These are phyloP conservation scores for Hemisphaericaspora xylanilytica DNA, from an alignment of 1,139 yeast genomes.

Conservation along the genomic window DNA sequence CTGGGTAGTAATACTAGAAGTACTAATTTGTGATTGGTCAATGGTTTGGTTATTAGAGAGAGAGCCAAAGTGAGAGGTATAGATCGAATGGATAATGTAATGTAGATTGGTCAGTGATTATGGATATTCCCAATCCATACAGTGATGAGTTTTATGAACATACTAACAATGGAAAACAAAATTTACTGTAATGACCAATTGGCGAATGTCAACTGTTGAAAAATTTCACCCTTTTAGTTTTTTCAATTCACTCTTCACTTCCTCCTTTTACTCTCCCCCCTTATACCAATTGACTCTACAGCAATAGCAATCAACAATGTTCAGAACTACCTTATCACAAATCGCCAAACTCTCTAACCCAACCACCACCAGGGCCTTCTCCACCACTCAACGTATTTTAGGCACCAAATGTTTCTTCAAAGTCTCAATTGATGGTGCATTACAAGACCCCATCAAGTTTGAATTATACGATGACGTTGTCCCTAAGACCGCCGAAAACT, in stretches of 20 bases:
- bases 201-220: neutral
- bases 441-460: slow-evolving; percentile 31
- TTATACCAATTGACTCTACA: neutral
- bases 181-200: too few relatives aligned
- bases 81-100: too few relatives aligned
- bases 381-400: slow-evolving; percentile 27
- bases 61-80: too few relatives aligned
- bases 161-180: too few relatives aligned
- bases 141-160: too few relatives aligned
- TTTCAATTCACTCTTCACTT: neutral
- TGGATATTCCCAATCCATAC: too few relatives aligned
- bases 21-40: too few relatives aligned
- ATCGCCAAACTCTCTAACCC: slow-evolving; percentile 4
- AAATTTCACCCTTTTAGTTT: too few relatives aligned
- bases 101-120: too few relatives aligned
- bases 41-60: too few relatives aligned
- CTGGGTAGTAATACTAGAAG: too few relatives aligned
- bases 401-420: slow-evolving; percentile 39
- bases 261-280: neutral
- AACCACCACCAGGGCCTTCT: slow-evolving; percentile 29
- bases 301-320: too few relatives aligned
- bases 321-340: slow-evolving; percentile 6
- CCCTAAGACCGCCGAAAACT: slow-evolving; percentile 95
- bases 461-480: slow-evolving; percentile 84
- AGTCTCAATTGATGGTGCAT: slow-evolving; percentile 34